A percentile compares a stretch with the other conserved stretches of the same genome.
Conservation (phyloP, 2,329 filamentous ascomycete genomes). For the Teratosphaeria destructans region DNA sequence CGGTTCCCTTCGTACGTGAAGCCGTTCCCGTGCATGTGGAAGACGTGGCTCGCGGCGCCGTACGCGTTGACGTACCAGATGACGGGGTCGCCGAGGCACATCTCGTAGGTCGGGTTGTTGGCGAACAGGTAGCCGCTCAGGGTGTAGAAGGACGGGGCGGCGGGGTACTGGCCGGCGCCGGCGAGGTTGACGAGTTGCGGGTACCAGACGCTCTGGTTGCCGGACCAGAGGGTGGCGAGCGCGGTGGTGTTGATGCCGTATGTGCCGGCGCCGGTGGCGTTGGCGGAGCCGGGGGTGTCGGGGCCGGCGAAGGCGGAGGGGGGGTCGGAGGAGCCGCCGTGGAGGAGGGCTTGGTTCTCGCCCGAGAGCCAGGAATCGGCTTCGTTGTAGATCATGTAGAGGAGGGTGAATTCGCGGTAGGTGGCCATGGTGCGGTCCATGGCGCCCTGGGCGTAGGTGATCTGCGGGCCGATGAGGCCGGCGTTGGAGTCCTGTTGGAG, state of each 20-base stretch:
- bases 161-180: slow-evolving; percentile 4
- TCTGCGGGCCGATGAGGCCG: slow-evolving; percentile 17
- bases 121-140: slow-evolving; percentile 22
- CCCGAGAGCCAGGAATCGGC: slow-evolving; percentile 16
- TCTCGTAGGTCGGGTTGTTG: slow-evolving; percentile 22
- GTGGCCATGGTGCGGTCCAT: slow-evolving; percentile 18
- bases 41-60: slow-evolving; percentile 17
- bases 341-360: slow-evolving; percentile 7
- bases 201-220: slow-evolving; percentile 14
- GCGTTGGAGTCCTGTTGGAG: slow-evolving; percentile 16
- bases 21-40: slow-evolving; percentile 22
- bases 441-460: slow-evolving; percentile 17
- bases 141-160: slow-evolving; percentile 11
- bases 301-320: not conserved
- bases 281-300: not conserved
- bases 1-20: slow-evolving; percentile 11
- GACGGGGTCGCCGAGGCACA: slow-evolving; percentile 21
- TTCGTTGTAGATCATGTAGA: slow-evolving; percentile 19
- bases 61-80: slow-evolving; percentile 24
- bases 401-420: slow-evolving; percentile 19
- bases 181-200: slow-evolving; percentile 14
- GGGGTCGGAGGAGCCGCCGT: not conserved
- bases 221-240: slow-evolving; percentile 4
- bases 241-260: not conserved
- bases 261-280: not conserved